phyloP scores from a whole-genome alignment of 2,329 filamentous ascomycete species.

The Neofusicoccum sp. region DNA sequence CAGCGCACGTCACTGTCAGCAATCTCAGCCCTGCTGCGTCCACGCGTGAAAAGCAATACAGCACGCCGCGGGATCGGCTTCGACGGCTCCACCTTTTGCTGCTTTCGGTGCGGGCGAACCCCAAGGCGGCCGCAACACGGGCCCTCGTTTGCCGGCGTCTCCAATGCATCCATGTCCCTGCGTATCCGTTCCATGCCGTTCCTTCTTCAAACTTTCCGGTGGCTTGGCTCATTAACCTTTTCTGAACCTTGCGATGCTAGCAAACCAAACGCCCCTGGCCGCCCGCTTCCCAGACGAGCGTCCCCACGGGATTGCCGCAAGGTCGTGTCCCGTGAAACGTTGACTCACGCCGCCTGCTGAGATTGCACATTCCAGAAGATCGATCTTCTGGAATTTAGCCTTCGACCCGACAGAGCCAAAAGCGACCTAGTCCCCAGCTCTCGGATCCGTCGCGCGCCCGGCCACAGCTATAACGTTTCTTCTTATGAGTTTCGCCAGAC shows the following conservation, averaged over 20 bases:
- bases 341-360: background rate
- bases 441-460: background rate
- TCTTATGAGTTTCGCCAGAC: background rate
- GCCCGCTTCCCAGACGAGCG: constrained; percentile 9
- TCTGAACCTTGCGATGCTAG: constrained; percentile 6
- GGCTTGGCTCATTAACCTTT: constrained; percentile 10
- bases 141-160: background rate
- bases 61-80: background rate
- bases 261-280: constrained; percentile 1
- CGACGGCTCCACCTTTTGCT: background rate
- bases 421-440: background rate
- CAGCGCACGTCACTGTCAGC: background rate
- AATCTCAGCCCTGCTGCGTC: background rate
- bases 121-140: constrained; percentile 6
- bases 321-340: background rate
- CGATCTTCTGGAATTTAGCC: background rate
- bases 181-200: too few species aligned
- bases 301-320: background rate
- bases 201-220: constrained; percentile 1
- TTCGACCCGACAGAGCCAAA: background rate
- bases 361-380: constrained; percentile 15
- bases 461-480: background rate
- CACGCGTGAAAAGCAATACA: background rate
- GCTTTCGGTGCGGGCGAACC: background rate
- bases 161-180: constrained; percentile 10